Evolutionary conservation across 140 eudicot species (phyloP), one percentile per base, ranked within the genome.

Genomic region (Oenanthe javanica): DNA sequence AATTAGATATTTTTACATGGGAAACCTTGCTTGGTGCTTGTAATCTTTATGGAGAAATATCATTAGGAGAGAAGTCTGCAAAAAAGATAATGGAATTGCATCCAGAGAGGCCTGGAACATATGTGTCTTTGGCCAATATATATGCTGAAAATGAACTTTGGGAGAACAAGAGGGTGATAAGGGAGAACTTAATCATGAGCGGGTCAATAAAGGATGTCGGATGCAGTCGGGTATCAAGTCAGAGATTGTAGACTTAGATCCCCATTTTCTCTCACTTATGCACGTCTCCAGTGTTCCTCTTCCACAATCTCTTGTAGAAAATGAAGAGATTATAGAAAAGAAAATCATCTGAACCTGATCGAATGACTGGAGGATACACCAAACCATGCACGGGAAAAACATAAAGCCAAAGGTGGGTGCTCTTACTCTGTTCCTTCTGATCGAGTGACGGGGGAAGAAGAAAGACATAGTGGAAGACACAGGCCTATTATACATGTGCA

Each of bases 21-120:
- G 76, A 81, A 45, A 42, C 84, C 27, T 40, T 81, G 74, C 84
- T 81, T 75, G 84, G 84, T 18, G 84, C 84, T 75, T 81, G 84
- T 61, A 73, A 27, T 27, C 42, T 81, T 59, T 79, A 81, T 75
- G 84, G 84, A 61, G 84, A 81, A 27, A 74, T 43, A 31, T 72
- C 45, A 59, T 36, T 81, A 0, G 84, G 84, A 81, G 84, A 74
- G 64, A 81, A 75, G 75, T 74, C 80, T 21, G 80, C 64, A 1
- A 75, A 48, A 81, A 81, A 15, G 42, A 75, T 81, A 43, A 75
- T 81, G n/a, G 80, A 75, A 46, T 15, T 81, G 64, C 80, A 81
- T 75, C 84, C 84, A 46, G 84, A 74, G 23, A 75, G 55, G 46
- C 80, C 75, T 43, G 63, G 63, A 4, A 14, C 80, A 1, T 81